Evolutionary conservation across 139 green algal species (phyloP), one percentile per base, ranked within the genome.

Genomic region (Tetraselmis striata): DNA sequence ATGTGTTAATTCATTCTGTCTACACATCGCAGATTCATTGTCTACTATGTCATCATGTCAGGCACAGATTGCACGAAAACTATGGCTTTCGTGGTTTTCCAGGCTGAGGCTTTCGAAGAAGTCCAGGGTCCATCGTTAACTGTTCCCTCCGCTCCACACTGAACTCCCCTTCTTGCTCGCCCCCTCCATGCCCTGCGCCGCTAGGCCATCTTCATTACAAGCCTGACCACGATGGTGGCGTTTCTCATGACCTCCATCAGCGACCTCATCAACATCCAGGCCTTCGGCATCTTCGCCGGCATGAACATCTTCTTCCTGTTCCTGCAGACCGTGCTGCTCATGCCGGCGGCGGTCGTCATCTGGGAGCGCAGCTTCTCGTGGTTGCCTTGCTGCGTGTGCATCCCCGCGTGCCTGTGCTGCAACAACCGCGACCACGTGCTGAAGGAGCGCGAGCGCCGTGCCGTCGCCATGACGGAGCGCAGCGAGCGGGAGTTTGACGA

Each of bases 261-360:
- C 23, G n/a, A 31, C 30, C 29, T 91, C 30, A 89, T 88, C 45
- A 85, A 85, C 29, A 83, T 91, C 45, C 31, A 77, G 27, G 76
- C 83, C n/a, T 91, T 91, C 31, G 87, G 87, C 25, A 87, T 91
- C 31, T 87, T 86, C 31, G 80, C 83, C 24, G 84, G 80, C 29
- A 79, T 86, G 18, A 83, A 83, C 67, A 87, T 91, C 30, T 67
- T 86, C 0, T 78, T 85, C 28, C 81, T 91, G 26, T 89, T 88
- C 83, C 31, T 83, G 18, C 74, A 87, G 28, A 91, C 85, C 32
- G 29, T 86, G 27, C 23, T 87, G 1, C 23, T 91, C 23, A 86
- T 91, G 79, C 87, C 87, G 22, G 77, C 83, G 0, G 32, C 76
- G 23, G 27, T 88, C 11, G 59, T 88, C 28, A 59, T 88, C 27